Evolutionary conservation across 23 red algal species (phyloP).

Genomic region (Gracilaria domingensis): DNA sequence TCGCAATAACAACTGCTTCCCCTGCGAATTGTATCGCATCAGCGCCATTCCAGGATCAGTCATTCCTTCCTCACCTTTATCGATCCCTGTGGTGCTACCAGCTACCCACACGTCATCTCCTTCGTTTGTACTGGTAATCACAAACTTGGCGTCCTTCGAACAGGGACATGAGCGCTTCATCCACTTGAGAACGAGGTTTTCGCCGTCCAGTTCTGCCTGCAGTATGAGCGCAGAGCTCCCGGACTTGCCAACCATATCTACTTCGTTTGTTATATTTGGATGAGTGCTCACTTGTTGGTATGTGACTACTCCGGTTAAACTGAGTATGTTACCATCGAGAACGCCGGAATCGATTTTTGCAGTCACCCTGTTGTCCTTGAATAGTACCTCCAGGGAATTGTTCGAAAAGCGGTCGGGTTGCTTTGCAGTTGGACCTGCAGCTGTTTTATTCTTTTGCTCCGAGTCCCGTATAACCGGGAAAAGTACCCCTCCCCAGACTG

Average conservation of each 20-base stretch:
- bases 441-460: not conserved
- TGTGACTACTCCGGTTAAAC: not conserved
- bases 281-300: not conserved
- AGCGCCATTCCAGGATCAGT: not conserved
- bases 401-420: constrained; percentile 13
- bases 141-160: not conserved
- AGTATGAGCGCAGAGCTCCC: constrained; percentile 30
- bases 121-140: constrained; percentile 18
- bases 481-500: not conserved
- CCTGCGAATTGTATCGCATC: constrained; percentile 34
- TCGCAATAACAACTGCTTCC: not conserved
- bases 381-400: not conserved
- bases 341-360: constrained; percentile 7
- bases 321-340: not conserved
- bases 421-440: not conserved
- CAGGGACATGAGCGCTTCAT: constrained; percentile 19
- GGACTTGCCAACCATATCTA: constrained; percentile 5
- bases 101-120: constrained; percentile 30
- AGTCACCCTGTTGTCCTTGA: constrained; percentile 33
- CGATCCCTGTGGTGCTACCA: constrained; percentile 12
- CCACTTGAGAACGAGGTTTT: not conserved
- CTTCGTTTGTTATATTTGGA: constrained; percentile 25
- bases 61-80: not conserved
- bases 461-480: not conserved
- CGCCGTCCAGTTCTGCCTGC: constrained; percentile 22